phyloP scores from a whole-genome alignment of 345 rosid genomes.

The Gossypium anomalum region DNA sequence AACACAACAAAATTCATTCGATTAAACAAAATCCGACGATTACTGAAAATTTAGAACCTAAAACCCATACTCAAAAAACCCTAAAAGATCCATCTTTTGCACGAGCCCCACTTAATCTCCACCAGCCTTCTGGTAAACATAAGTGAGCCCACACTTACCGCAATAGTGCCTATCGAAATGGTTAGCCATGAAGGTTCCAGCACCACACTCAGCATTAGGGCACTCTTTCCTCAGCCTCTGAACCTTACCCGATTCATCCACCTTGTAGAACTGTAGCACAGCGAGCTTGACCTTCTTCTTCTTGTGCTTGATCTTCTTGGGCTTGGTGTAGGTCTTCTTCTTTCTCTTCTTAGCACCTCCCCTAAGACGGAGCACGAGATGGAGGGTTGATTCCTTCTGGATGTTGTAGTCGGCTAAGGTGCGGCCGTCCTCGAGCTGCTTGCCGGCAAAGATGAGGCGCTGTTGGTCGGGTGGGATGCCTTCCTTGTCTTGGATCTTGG shows the following conservation, averaged over 20 bases:
- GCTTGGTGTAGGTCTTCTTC: conserved; percentile 73
- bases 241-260: conserved; percentile 53
- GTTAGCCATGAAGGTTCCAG: conserved; percentile 64
- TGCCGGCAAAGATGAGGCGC: conserved; percentile 62
- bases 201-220: conserved; percentile 57
- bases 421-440: conserved; percentile 60
- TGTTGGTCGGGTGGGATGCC: conserved; percentile 65
- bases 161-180: conserved; percentile 67
- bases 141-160: conserved; percentile 61
- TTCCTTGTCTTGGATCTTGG: conserved; percentile 68
- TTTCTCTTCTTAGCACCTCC: conserved; percentile 38
- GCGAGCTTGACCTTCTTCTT: conserved; percentile 66
- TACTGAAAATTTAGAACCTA: neutral
- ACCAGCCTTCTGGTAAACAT: neutral
- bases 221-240: conserved; percentile 65
- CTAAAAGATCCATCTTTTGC: neutral
- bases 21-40: neutral
- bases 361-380: neutral
- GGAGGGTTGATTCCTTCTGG: neutral
- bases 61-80: neutral
- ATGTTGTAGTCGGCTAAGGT: conserved; percentile 48
- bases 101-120: neutral
- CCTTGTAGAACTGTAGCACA: conserved; percentile 57
- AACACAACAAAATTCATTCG: neutral
- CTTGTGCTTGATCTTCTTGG: conserved; percentile 66